Percentiles rank a stretch among this genome's conserved stretches.
Conservation (phyloP, 768 basidiomycete species). For the Harrya chromipes region DNA sequence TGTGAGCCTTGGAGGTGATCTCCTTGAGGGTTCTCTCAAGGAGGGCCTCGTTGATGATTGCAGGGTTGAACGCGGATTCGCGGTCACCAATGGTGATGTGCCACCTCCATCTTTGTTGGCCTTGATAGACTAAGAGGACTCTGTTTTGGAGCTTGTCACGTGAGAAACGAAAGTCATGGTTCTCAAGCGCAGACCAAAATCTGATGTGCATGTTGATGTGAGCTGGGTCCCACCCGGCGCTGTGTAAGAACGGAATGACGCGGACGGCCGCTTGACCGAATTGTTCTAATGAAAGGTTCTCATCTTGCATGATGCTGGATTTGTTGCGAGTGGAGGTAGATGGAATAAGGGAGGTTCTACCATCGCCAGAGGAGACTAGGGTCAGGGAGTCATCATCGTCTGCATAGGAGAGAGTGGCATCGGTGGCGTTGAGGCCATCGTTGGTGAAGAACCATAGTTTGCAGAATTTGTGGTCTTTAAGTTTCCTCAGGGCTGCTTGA, state of each 20-base stretch:
- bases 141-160: constrained; percentile 1
- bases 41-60: not conserved
- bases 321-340: not conserved
- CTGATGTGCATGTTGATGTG: not conserved
- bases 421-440: constrained; percentile 3
- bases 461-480: not conserved
- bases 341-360: not conserved
- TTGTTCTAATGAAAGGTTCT: constrained; percentile 12
- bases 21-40: too few species aligned
- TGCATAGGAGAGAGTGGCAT: not conserved
- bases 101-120: constrained; percentile 9
- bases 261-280: constrained; percentile 6
- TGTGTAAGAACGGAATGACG: constrained; percentile 8
- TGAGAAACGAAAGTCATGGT: constrained; percentile 4
- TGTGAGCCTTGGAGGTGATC: too few species aligned
- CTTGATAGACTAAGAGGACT: constrained; percentile 16
- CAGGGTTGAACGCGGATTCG: not conserved
- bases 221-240: constrained; percentile 3
- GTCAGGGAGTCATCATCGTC: not conserved
- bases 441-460: constrained; percentile 18
- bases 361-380: not conserved
- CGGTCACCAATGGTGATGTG: not conserved
- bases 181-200: constrained; percentile 9
- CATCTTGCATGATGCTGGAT: too few species aligned
- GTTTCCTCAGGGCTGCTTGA: not conserved